A percentile compares a stretch with the other conserved stretches of the same genome.
Evolutionary conservation across 345 rosid genomes (phyloP).

Genomic region (Lepidium sativum): DNA sequence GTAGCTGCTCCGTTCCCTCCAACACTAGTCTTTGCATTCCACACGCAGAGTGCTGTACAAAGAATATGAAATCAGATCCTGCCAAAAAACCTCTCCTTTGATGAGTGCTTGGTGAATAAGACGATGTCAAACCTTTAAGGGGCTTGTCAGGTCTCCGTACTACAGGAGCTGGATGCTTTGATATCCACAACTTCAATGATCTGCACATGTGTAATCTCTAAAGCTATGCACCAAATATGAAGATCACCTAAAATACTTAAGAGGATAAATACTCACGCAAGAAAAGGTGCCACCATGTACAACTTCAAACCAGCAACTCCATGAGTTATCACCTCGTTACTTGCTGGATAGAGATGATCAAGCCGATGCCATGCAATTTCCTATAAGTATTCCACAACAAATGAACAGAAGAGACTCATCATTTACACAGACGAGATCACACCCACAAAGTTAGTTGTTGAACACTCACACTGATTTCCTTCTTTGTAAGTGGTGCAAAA

Average conservation of each 20-base stretch:
- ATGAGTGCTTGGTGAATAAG: constrained; percentile 5
- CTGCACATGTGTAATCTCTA: constrained; percentile 34
- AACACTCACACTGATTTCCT: constrained; percentile 91
- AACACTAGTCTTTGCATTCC: constrained; percentile 69
- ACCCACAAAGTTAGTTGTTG: background rate
- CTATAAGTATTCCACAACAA: constrained; percentile 35
- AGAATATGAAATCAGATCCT: constrained; percentile 9
- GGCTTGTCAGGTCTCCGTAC: constrained; percentile 57
- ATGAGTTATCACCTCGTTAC: constrained; percentile 73
- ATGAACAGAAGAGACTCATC: constrained; percentile 3
- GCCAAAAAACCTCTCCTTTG: background rate
- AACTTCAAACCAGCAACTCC: constrained; percentile 81
- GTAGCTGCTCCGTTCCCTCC: constrained; percentile 42
- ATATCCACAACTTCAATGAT: constrained; percentile 65
- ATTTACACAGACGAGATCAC: constrained; percentile 2
- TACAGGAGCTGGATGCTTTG: constrained; percentile 47
- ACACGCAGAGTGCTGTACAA: constrained; percentile 49
- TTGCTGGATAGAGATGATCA: constrained; percentile 80
- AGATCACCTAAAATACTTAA: background rate
- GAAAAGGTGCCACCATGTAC: constrained; percentile 95
- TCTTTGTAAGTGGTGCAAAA: constrained; percentile 94
- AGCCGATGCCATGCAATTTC: constrained; percentile 94
- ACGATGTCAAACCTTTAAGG: constrained; percentile 39
- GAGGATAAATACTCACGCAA: constrained; percentile 46
- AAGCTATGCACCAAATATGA: background rate